A percentile compares a stretch with the other conserved stretches of the same genome.
Conservation (phyloP, 192 early-diverging fungal genomes). For the Coemansia sp. region DNA sequence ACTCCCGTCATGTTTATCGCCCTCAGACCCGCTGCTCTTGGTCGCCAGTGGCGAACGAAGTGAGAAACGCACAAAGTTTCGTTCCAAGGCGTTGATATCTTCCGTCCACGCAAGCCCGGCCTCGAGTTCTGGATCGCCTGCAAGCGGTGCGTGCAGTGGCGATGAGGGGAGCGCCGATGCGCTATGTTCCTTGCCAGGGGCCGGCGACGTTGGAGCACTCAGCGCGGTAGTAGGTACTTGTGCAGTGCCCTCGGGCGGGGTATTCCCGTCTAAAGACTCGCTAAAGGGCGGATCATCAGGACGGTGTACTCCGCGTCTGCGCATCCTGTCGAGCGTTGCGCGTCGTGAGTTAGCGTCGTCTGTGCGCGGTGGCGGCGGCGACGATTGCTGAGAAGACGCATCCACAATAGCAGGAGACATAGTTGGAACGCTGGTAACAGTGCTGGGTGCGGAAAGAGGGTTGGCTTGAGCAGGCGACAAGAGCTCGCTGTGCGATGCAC, state of each 20-base stretch:
- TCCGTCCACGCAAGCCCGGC: slow-evolving; percentile 45
- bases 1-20: neutral
- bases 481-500: neutral
- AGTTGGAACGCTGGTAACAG: slow-evolving; percentile 10
- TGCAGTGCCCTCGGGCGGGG: neutral
- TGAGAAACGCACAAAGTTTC: slow-evolving; percentile 48
- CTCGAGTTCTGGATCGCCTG: slow-evolving; percentile 21
- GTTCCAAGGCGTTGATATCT: slow-evolving; percentile 41
- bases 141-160: slow-evolving; percentile 5
- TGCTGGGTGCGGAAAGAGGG: slow-evolving; percentile 1
- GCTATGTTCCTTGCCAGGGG: neutral
- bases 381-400: neutral
- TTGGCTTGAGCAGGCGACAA: neutral
- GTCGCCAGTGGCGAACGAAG: slow-evolving; percentile 24
- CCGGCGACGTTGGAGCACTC: slow-evolving; percentile 23
- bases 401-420: slow-evolving; percentile 1
- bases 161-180: slow-evolving; percentile 6
- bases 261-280: neutral
- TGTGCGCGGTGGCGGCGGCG: neutral
- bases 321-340: neutral
- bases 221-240: neutral
- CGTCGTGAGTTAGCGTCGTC: neutral
- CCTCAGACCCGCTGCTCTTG: slow-evolving; percentile 1
- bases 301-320: slow-evolving; percentile 20
- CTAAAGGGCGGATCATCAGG: slow-evolving; percentile 18